Base-by-base conservation (phyloP, 2,329 filamentous ascomycete species). In the Scolecobasidium constrictum region DNA sequence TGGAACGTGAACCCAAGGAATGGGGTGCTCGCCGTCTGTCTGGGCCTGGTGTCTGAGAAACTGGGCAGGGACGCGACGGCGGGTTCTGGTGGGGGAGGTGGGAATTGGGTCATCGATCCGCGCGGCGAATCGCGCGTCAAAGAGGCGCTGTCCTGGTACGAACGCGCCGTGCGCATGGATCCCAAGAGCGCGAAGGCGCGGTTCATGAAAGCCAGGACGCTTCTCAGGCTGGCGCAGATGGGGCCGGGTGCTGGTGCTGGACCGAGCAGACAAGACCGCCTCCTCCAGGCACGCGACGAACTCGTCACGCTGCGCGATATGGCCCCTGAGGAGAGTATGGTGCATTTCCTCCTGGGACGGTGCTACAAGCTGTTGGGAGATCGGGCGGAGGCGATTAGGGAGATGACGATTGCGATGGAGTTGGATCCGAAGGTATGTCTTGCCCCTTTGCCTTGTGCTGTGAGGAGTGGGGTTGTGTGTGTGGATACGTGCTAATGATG, bases 371-470 rank as follows among this genome's bases (percentile, higher is more conserved):
- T 68, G 51, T 51, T 78, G 45, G 61, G 68, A 21, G 68, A 78
- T 46, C 73, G 73, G 53, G 78, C 79, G 47, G 73, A 79, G 53
- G 88, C 92, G n/a, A 84, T 98, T 46, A 81, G 83, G 46, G 86
- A 95, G 61, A 94, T 94, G 59, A 98, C 92, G 5, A 90, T 88
- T 60, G 92, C 92, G 15, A 68, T 96, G 56, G 94, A 94, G 62
- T 67, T 98, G 55, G 92, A 98, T 68, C 92, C 90, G 21, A 96
- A 96, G 80, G 90, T 93, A 69, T 35, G 38, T 36, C 15, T 47
- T 34, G 7, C 42, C 17, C 7, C 26, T 31, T 31, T 31, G n/a
- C n/a, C n/a, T n/a, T n/a, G n/a, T n/a, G n/a, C n/a, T n/a, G n/a
- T n/a, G n/a, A n/a, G n/a, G n/a, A n/a, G n/a, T n/a, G n/a, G n/a